Percentiles rank a stretch among this genome's conserved stretches.
Conservation (phyloP, 805 yeast genomes). For the Osmozyma mogii region DNA sequence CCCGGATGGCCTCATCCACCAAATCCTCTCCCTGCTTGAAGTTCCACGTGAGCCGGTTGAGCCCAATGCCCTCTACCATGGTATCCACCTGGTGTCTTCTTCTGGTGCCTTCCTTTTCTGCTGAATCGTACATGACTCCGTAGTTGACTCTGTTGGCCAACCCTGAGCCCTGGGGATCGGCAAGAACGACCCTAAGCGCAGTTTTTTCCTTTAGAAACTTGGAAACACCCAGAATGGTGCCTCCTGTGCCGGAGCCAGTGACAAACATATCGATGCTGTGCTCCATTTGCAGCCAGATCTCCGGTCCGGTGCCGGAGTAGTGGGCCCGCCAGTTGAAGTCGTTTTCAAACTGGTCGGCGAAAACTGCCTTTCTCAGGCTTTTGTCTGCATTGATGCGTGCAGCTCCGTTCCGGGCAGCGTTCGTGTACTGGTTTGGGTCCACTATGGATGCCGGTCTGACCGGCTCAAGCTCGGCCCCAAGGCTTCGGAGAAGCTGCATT, state of each 20-base stretch:
- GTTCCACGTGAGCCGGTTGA: constrained; percentile 79
- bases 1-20: constrained; percentile 75
- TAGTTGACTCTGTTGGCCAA: constrained; percentile 73
- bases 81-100: constrained; percentile 97
- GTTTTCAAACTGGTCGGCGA: constrained; percentile 95
- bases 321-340: constrained; percentile 86
- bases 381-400: constrained; percentile 35
- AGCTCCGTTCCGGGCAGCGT: constrained; percentile 70
- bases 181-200: constrained; percentile 49
- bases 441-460: constrained; percentile 95
- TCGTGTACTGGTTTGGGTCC: constrained; percentile 88
- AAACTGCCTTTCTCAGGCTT: constrained; percentile 51
- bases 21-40: constrained; percentile 60
- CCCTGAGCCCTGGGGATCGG: constrained; percentile 97
- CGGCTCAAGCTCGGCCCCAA: constrained; percentile 78
- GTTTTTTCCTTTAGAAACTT: constrained; percentile 36
- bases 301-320: constrained; percentile 83
- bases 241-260: constrained; percentile 91
- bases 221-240: constrained; percentile 21
- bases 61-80: constrained; percentile 86
- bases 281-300: constrained; percentile 68
- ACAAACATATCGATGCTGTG: constrained; percentile 67
- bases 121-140: constrained; percentile 90
- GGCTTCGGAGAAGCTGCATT: constrained; percentile 54
- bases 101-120: constrained; percentile 87